A percentile compares a stretch with the other conserved stretches of the same genome.
Evolutionary conservation across 495 filamentous ascomycete genomes (phyloP).

Genomic region (Aspergillus heteromorphus): DNA sequence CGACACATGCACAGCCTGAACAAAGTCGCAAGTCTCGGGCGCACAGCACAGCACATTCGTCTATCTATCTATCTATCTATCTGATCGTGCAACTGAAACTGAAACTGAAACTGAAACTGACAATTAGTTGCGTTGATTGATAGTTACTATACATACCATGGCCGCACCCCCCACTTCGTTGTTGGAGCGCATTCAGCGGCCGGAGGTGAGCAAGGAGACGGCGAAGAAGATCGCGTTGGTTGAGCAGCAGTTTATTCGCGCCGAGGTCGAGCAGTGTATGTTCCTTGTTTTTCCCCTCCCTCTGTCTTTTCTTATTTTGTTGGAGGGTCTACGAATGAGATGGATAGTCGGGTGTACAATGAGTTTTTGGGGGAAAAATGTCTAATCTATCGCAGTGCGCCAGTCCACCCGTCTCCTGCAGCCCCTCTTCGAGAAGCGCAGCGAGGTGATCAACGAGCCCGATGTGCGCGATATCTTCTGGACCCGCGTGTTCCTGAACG

Average conservation of each 20-base stretch:
- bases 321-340: not conserved
- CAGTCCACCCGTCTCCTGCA: conserved; percentile 29
- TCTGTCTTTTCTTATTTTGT: not conserved
- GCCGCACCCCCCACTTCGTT: conserved; percentile 22
- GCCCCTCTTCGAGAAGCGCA: conserved; percentile 67
- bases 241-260: conserved; percentile 34
- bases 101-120: too few relatives aligned
- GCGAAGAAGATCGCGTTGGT: conserved; percentile 29
- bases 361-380: not conserved
- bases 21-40: too few relatives aligned
- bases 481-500: conserved; percentile 78
- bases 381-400: conserved; percentile 30
- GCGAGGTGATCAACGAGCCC: conserved; percentile 60
- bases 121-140: too few relatives aligned
- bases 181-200: conserved; percentile 29
- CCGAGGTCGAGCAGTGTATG: conserved; percentile 40
- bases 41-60: too few relatives aligned
- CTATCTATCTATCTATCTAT: too few relatives aligned
- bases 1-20: too few relatives aligned
- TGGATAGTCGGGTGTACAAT: not conserved
- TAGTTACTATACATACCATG: too few relatives aligned
- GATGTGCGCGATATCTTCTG: conserved; percentile 66
- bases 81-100: too few relatives aligned
- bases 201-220: conserved; percentile 27
- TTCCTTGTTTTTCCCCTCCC: conserved; percentile 8